These are phyloP conservation scores for Arthroderma uncinatum DNA, from an alignment of 2,329 filamentous ascomycete species.

Conservation along the genomic window DNA sequence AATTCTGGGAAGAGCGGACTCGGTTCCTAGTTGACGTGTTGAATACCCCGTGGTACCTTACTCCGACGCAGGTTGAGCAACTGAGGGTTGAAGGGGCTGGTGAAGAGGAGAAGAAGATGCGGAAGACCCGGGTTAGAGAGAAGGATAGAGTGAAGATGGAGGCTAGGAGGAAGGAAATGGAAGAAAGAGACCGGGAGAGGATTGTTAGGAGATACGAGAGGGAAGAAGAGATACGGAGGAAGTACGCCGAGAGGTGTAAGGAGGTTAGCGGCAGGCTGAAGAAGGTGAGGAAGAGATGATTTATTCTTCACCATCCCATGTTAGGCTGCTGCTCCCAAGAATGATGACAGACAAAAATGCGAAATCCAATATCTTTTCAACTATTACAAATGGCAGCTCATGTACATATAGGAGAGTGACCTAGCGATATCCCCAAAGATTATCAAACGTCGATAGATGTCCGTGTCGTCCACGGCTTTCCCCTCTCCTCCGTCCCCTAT, in stretches of 20 bases:
- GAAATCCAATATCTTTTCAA: neutral
- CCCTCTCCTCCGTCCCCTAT: constrained; percentile 13
- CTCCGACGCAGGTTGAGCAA: constrained; percentile 31
- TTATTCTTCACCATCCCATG: neutral
- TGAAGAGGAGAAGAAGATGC: constrained; percentile 31
- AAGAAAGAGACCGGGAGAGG: constrained; percentile 25
- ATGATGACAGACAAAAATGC: neutral
- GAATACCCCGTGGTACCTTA: constrained; percentile 43
- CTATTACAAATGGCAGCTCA: neutral
- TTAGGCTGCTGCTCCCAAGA: neutral
- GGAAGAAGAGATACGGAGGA: constrained; percentile 33
- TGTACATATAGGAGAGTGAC: neutral
- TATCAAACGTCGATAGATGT: neutral
- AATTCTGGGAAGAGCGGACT: constrained; percentile 42
- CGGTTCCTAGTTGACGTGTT: constrained; percentile 42
- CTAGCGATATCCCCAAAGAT: neutral
- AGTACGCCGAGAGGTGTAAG: constrained; percentile 23
- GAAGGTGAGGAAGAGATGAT: constrained; percentile 12
- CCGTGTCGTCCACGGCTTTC: neutral
- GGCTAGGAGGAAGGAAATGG: constrained; percentile 28
- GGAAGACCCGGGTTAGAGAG: constrained; percentile 28
- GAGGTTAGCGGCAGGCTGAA: constrained; percentile 21
- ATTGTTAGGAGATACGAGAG: constrained; percentile 24
- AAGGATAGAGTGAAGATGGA: constrained; percentile 31
- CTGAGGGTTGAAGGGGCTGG: constrained; percentile 34